Evolutionary conservation across 768 basidiomycete genomes (phyloP).

Genomic region (Suillus decipiens): DNA sequence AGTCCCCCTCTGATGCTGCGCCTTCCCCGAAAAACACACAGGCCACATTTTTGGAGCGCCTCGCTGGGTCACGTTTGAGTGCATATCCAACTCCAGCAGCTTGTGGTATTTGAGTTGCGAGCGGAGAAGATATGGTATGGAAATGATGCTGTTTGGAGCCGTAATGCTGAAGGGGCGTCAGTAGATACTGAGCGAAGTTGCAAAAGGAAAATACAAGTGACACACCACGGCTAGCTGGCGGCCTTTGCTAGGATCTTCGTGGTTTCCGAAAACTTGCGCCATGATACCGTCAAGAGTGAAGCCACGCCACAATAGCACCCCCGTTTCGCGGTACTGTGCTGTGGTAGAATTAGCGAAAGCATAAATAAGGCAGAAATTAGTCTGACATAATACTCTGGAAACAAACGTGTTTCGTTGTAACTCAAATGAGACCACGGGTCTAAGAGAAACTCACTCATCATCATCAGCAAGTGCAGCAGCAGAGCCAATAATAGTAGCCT

Average conservation of each 20-base stretch:
- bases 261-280: constrained; percentile 90
- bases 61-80: constrained; percentile 71
- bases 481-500: constrained; percentile 86
- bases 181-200: constrained; percentile 6
- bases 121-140: constrained; percentile 90
- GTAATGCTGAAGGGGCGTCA: constrained; percentile 60
- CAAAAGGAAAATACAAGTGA: not conserved
- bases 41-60: constrained; percentile 72
- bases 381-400: constrained; percentile 69
- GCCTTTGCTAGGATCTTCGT: constrained; percentile 84
- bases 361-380: not conserved
- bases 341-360: constrained; percentile 9
- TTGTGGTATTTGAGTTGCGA: constrained; percentile 94
- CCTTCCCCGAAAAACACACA: constrained; percentile 94
- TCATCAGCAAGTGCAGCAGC: constrained; percentile 80
- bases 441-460: constrained; percentile 71
- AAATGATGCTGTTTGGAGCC: constrained; percentile 84
- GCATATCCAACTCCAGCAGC: constrained; percentile 94
- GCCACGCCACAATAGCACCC: constrained; percentile 89
- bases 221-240: constrained; percentile 92
- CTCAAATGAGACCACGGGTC: not conserved
- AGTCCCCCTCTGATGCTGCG: constrained; percentile 92
- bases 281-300: constrained; percentile 80
- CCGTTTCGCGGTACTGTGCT: constrained; percentile 94
- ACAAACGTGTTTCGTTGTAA: constrained; percentile 15